These are phyloP conservation scores for Phylloporus sp. DNA, from an alignment of 768 basidiomycete genomes.

Conservation along the genomic window DNA sequence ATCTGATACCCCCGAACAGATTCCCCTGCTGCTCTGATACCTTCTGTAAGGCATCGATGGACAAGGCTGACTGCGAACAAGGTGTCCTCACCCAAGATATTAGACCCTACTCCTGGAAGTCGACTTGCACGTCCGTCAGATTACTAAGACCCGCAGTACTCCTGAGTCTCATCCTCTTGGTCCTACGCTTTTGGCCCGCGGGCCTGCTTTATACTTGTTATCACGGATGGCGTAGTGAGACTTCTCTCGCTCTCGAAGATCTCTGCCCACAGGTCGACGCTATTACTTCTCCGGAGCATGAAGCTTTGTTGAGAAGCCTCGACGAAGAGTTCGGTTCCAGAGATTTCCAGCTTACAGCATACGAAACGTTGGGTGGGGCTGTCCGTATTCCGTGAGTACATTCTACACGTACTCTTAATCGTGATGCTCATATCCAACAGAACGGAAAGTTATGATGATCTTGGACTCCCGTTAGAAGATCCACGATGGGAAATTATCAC, in stretches of 20 bases:
- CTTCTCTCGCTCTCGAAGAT: too few species aligned
- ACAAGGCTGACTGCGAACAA: slow-evolving; percentile 13
- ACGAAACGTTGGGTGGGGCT: slow-evolving; percentile 33
- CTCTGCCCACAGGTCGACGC: too few species aligned
- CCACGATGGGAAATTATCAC: slow-evolving; percentile 36
- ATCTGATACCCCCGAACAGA: too few species aligned
- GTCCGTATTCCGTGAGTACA: slow-evolving; percentile 30
- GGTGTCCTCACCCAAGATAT: background rate
- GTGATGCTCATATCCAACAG: slow-evolving; percentile 24
- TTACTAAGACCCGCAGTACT: background rate
- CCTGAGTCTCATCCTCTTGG: slow-evolving; percentile 10
- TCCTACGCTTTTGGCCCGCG: slow-evolving; percentile 4
- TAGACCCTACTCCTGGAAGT: background rate
- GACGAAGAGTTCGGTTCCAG: slow-evolving; percentile 18
- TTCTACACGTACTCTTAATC: background rate
- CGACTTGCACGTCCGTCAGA: background rate
- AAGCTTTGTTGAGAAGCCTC: too few species aligned
- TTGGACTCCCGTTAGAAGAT: slow-evolving; percentile 46
- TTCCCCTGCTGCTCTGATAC: too few species aligned
- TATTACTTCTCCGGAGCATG: too few species aligned
- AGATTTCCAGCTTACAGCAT: slow-evolving; percentile 27
- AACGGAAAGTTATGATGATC: slow-evolving; percentile 51
- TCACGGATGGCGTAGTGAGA: background rate
- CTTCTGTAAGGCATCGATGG: background rate
- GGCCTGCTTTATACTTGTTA: background rate